phyloP scores from a whole-genome alignment of 176 grass and related monocot genomes.

The sorghum (Sorghum bicolor) region Sorghum_bicolor_NCBIv3 NC_012871.2:13610001-13610500 shows the following conservation, averaged over 20 bases:
- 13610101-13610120: too few species aligned
- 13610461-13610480: not conserved
- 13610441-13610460: constrained; percentile 20
- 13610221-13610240: too few species aligned
- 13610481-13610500: constrained; percentile 59
- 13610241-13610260: not conserved
- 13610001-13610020: too few species aligned
- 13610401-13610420: constrained; percentile 47
- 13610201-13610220: too few species aligned
- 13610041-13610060: too few species aligned
- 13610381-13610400: constrained; percentile 36
- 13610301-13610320: constrained; percentile 42
- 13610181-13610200: too few species aligned
- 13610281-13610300: constrained; percentile 35
- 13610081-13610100: too few species aligned
- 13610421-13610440: constrained; percentile 14
- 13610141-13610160: too few species aligned
- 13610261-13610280: constrained; percentile 5
- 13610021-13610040: too few species aligned
- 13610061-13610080: too few species aligned
- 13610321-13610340: constrained; percentile 38
- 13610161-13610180: too few species aligned
- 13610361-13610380: constrained; percentile 44
- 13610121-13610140: too few species aligned
- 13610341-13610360: constrained; percentile 49